Conservation (phyloP, 306 rosid genomes). For the Clitoria ternatea region DNA sequence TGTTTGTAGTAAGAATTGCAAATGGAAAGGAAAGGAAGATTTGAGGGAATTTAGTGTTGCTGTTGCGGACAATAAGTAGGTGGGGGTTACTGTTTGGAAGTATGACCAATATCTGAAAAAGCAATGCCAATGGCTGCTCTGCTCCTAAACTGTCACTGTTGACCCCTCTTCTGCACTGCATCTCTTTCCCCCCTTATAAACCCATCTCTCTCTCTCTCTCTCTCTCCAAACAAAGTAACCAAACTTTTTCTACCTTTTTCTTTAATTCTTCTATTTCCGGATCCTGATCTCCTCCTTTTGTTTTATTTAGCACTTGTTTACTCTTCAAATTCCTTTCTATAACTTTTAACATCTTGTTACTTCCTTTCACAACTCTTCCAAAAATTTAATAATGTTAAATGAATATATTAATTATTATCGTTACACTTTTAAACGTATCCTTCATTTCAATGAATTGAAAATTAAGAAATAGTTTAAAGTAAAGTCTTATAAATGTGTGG, state of each 20-base stretch:
- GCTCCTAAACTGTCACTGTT: constrained; percentile 33
- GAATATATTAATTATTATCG: no score
- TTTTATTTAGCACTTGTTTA: constrained; percentile 6
- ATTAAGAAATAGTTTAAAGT: no score
- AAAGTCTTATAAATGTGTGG: no score
- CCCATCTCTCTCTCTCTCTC: not conserved
- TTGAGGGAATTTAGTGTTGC: constrained; percentile 24
- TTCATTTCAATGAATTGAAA: no score
- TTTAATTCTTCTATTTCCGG: not conserved
- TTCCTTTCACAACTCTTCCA: no score
- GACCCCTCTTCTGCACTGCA: not conserved
- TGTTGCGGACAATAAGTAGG: constrained; percentile 30
- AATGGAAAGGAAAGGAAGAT: not conserved
- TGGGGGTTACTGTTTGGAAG: constrained; percentile 16
- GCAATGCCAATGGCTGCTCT: constrained; percentile 34
- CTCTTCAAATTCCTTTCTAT: no score
- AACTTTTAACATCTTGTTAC: no score
- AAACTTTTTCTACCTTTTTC: constrained; percentile 16
- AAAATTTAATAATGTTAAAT: no score
- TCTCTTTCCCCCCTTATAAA: not conserved
- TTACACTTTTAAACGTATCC: no score
- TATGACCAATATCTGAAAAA: constrained; percentile 27
- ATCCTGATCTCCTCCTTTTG: constrained; percentile 14
- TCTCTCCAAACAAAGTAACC: not conserved
- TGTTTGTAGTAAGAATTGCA: not conserved